Percentiles rank a stretch among this genome's conserved stretches.
phyloP scores from a whole-genome alignment of 345 rosid genomes.

The Pistacia integerrima region DNA sequence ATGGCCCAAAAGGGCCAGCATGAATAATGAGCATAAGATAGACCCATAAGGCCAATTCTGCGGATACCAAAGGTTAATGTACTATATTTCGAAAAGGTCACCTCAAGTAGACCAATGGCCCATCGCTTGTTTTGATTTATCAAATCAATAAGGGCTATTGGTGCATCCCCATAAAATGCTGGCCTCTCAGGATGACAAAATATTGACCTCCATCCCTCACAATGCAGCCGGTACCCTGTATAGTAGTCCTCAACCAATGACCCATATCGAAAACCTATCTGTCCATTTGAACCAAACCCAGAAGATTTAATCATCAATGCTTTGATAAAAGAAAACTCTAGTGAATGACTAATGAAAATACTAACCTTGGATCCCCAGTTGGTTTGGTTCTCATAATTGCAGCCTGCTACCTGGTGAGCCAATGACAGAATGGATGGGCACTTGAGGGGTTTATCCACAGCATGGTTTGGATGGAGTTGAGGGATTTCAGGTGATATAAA shows the following conservation, averaged over 20 bases:
- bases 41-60: conserved; percentile 40
- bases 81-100: conserved; percentile 41
- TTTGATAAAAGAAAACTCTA: background rate
- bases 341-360: background rate
- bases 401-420: conserved; percentile 58
- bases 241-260: conserved; percentile 72
- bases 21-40: conserved; percentile 40
- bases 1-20: conserved; percentile 55
- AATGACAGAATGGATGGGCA: conserved; percentile 27
- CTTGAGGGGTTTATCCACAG: conserved; percentile 31
- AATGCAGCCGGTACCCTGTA: conserved; percentile 54
- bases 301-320: background rate
- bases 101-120: conserved; percentile 60
- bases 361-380: conserved; percentile 70
- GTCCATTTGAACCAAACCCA: background rate
- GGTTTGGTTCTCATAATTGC: conserved; percentile 53
- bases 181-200: conserved; percentile 61
- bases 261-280: conserved; percentile 70
- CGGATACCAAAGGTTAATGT: conserved; percentile 49
- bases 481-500: conserved; percentile 32
- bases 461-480: conserved; percentile 33
- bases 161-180: conserved; percentile 68
- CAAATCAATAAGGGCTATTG: conserved; percentile 45
- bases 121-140: conserved; percentile 67
- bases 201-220: conserved; percentile 71